Evolutionary conservation across 345 rosid genomes (phyloP).

Genomic region (Gossypioides kirkii): DNA sequence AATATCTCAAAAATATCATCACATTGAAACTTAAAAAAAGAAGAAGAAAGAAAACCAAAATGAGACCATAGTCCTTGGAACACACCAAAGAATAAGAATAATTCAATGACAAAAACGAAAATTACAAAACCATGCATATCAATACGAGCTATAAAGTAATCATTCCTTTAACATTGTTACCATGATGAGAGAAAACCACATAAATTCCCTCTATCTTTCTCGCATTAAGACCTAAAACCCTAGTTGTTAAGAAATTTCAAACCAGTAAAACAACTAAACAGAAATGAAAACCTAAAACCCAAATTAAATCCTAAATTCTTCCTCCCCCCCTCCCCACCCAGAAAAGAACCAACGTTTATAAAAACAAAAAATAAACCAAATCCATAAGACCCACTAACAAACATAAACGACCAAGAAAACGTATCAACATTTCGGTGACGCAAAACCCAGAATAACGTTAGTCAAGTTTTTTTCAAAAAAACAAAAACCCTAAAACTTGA

Average conservation of each 20-base stretch:
- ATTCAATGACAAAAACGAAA: background rate
- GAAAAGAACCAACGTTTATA: background rate
- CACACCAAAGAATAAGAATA: background rate
- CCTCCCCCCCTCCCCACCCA: background rate
- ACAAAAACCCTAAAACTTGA: background rate
- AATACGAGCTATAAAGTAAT: background rate
- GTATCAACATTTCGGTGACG: background rate
- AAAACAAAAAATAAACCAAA: background rate
- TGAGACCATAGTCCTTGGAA: background rate
- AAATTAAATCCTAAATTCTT: background rate
- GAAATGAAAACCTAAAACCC: background rate
- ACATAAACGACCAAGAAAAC: background rate
- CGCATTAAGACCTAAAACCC: constrained; percentile 1
- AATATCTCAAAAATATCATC: background rate
- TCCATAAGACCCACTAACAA: background rate
- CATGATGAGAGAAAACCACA: background rate
- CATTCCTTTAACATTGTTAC: background rate
- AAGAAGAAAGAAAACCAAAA: background rate
- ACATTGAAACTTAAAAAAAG: background rate
- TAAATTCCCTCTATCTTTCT: background rate
- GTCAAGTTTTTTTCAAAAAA: background rate
- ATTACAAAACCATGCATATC: background rate
- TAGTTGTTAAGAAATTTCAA: background rate
- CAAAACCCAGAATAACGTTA: background rate
- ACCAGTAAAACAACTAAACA: background rate